Percentiles rank a stretch among this genome's conserved stretches.
phyloP scores from a whole-genome alignment of 495 filamentous ascomycete genomes.

The Penicillium odoratum region DNA sequence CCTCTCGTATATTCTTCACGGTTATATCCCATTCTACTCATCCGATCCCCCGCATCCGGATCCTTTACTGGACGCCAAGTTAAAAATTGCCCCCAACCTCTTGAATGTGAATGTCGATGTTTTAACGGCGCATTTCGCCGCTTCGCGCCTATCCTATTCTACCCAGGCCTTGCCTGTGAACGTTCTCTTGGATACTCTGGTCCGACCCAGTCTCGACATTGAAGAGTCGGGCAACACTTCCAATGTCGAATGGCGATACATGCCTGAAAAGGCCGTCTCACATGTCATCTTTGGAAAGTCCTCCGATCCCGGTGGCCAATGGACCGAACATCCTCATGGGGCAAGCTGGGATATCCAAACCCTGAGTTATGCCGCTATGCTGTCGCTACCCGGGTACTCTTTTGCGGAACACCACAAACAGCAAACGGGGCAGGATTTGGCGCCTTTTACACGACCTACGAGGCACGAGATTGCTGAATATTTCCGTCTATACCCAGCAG shows the following conservation, averaged over 20 bases:
- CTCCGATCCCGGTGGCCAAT: conserved; percentile 58
- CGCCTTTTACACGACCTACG: conserved; percentile 58
- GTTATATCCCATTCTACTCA: conserved; percentile 61
- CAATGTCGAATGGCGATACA: conserved; percentile 57
- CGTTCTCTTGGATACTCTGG: conserved; percentile 61
- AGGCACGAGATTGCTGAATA: conserved; percentile 60
- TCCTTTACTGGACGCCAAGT: conserved; percentile 56
- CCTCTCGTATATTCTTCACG: conserved; percentile 67
- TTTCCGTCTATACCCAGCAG: conserved; percentile 54
- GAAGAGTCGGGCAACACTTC: conserved; percentile 49
- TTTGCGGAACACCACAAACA: conserved; percentile 55
- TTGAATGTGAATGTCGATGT: conserved; percentile 47
- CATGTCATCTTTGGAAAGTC: conserved; percentile 61
- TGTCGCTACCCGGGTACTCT: conserved; percentile 64
- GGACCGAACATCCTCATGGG: conserved; percentile 57
- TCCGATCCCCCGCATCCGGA: conserved; percentile 58
- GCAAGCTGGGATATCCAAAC: conserved; percentile 59
- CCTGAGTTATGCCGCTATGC: conserved; percentile 65
- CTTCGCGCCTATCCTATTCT: conserved; percentile 62
- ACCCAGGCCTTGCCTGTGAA: conserved; percentile 66
- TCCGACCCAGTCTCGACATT: conserved; percentile 64
- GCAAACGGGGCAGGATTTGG: conserved; percentile 42
- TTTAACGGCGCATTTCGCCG: conserved; percentile 62
- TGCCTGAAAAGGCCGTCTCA: conserved; percentile 52
- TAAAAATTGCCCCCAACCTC: conserved; percentile 42